Evolutionary conservation across 2,329 filamentous ascomycete genomes (phyloP).

Genomic region (Hypoxylon sp.): DNA sequence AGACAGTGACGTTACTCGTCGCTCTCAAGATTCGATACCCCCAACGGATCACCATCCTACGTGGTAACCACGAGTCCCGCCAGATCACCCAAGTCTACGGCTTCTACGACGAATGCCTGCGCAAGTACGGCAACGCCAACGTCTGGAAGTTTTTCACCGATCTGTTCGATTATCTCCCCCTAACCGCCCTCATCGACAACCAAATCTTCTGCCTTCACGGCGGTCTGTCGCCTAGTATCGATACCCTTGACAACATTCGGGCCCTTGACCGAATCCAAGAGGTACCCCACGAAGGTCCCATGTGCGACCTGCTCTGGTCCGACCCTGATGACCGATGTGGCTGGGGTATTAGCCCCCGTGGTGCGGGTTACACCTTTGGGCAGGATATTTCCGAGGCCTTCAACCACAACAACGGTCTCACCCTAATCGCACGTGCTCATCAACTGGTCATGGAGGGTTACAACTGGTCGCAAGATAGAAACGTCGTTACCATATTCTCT

Average conservation of each 20-base stretch:
- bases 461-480: constrained; percentile 98
- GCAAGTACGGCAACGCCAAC: constrained; percentile 98
- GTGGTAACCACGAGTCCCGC: constrained; percentile 98
- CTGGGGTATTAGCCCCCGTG: constrained; percentile 95
- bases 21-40: constrained; percentile 98
- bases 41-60: constrained; percentile 96
- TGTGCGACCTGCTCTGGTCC: constrained; percentile 98
- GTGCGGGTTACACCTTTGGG: constrained; percentile 94
- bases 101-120: constrained; percentile 98
- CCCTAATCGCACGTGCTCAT: constrained; percentile 94
- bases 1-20: constrained; percentile 96
- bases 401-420: constrained; percentile 98
- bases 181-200: constrained; percentile 98
- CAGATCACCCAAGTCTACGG: constrained; percentile 99
- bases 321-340: constrained; percentile 97
- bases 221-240: constrained; percentile 94
- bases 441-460: constrained; percentile 99
- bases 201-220: constrained; percentile 99
- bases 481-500: constrained; percentile 99
- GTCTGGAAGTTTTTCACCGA: constrained; percentile 99
- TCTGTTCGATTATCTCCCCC: constrained; percentile 97
- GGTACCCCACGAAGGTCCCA: constrained; percentile 97
- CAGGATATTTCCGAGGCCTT: constrained; percentile 99
- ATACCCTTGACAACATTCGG: constrained; percentile 95
- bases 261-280: constrained; percentile 97